Conservation (phyloP, 2,329 filamentous ascomycete species). For the Pseudogymnoascus sp. region DNA sequence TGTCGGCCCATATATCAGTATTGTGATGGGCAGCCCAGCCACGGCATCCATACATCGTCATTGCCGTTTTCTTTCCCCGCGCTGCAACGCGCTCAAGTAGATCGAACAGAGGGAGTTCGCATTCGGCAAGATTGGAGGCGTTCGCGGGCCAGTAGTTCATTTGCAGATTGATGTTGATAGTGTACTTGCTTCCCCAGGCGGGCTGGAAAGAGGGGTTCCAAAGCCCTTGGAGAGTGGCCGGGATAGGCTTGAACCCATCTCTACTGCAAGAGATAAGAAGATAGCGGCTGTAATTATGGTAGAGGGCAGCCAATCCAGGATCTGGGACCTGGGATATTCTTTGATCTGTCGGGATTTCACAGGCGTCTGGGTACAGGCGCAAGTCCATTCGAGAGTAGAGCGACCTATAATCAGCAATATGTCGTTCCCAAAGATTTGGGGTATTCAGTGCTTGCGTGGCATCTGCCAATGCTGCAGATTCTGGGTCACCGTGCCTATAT, state of each 20-base stretch:
- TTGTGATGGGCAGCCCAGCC: slow-evolving; percentile 28
- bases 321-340: slow-evolving; percentile 18
- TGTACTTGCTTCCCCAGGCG: slow-evolving; percentile 41
- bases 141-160: slow-evolving; percentile 44
- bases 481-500: slow-evolving; percentile 27
- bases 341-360: slow-evolving; percentile 26
- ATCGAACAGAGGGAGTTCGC: slow-evolving; percentile 33
- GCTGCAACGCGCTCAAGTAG: slow-evolving; percentile 30
- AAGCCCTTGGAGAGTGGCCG: slow-evolving; percentile 37
- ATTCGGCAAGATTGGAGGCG: slow-evolving; percentile 27
- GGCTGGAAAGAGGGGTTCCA: slow-evolving; percentile 36
- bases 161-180: slow-evolving; percentile 43
- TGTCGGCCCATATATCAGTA: slow-evolving; percentile 29
- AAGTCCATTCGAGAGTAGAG: slow-evolving; percentile 28
- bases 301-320: slow-evolving; percentile 23
- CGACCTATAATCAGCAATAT: slow-evolving; percentile 29
- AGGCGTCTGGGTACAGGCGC: slow-evolving; percentile 19
- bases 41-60: slow-evolving; percentile 24
- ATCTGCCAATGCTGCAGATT: slow-evolving; percentile 21
- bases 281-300: slow-evolving; percentile 33
- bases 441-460: slow-evolving; percentile 17
- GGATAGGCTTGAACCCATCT: slow-evolving; percentile 25
- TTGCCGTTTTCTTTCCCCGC: slow-evolving; percentile 26
- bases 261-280: slow-evolving; percentile 31
- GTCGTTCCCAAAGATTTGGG: slow-evolving; percentile 20